Evolutionary conservation across 345 rosid species (phyloP).

Genomic region (Carallia pectinifolia): DNA sequence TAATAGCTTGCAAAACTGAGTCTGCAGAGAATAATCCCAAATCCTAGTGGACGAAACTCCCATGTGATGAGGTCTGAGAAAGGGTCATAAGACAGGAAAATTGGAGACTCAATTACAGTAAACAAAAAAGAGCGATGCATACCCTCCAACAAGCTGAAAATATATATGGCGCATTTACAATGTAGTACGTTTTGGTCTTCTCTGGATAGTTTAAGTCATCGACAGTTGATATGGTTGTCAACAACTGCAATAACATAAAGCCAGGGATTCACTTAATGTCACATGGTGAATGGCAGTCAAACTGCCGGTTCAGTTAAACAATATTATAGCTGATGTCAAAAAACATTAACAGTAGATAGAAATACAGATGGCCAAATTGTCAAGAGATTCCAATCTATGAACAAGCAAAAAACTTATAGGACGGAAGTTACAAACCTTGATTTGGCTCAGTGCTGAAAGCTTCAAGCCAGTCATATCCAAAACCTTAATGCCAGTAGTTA

Average conservation of each 20-base stretch:
- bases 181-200: constrained; percentile 81
- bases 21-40: neutral
- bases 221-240: constrained; percentile 76
- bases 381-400: neutral
- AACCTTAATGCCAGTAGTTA: constrained; percentile 83
- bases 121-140: constrained; percentile 3
- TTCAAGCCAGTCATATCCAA: constrained; percentile 92
- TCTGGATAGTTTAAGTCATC: constrained; percentile 98
- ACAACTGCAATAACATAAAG: constrained; percentile 51
- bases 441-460: constrained; percentile 81
- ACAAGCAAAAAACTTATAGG: neutral
- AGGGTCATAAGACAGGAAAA: neutral
- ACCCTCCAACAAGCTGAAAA: constrained; percentile 98
- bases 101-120: neutral
- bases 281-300: neutral
- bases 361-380: too few relatives aligned
- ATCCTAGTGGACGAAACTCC: too few relatives aligned
- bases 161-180: constrained; percentile 86
- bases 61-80: too few relatives aligned
- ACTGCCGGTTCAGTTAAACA: too few relatives aligned
- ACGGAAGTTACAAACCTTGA: constrained; percentile 49
- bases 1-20: neutral
- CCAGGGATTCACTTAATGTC: neutral
- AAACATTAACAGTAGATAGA: too few relatives aligned
- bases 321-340: too few relatives aligned